Conservation (phyloP, 176 grass and related monocot species). For the Lolium rigidum region DNA sequence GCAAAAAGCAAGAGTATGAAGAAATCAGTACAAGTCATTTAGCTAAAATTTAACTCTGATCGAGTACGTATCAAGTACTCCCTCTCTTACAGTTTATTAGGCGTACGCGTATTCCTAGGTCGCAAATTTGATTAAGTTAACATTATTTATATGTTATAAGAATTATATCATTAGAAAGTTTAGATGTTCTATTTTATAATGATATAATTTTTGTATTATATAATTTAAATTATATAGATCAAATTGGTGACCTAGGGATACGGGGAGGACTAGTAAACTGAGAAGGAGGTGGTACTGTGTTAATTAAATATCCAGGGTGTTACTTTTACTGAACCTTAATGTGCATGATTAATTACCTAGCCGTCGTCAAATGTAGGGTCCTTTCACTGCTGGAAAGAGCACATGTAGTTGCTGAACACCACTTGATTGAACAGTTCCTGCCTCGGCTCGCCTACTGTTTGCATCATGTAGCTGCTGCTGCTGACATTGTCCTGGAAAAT, state of each 20-base stretch:
- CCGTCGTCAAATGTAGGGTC: slow-evolving; percentile 41
- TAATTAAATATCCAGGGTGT: background rate
- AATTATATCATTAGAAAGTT: no score
- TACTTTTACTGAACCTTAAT: background rate
- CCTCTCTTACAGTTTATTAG: no score
- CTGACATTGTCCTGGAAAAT: slow-evolving; percentile 57
- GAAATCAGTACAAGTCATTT: background rate
- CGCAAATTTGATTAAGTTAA: no score
- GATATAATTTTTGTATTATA: no score
- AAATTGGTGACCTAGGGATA: no score
- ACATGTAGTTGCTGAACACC: slow-evolving; percentile 67
- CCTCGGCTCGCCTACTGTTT: slow-evolving; percentile 61
- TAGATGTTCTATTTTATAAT: no score
- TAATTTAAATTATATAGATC: no score
- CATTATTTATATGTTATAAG: no score
- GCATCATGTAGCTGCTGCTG: slow-evolving; percentile 58
- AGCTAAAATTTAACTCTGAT: background rate
- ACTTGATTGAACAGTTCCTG: slow-evolving; percentile 73
- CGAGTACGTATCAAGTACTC: background rate
- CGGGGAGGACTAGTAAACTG: no score
- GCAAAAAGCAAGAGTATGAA: background rate
- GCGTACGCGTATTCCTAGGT: no score
- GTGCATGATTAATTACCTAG: slow-evolving; percentile 46
- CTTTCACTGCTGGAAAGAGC: slow-evolving; percentile 75
- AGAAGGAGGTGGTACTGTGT: no score